A percentile compares a stretch with the other conserved stretches of the same genome.
phyloP scores from a whole-genome alignment of 306 rosid species.

The Arachis stenosperma region DNA sequence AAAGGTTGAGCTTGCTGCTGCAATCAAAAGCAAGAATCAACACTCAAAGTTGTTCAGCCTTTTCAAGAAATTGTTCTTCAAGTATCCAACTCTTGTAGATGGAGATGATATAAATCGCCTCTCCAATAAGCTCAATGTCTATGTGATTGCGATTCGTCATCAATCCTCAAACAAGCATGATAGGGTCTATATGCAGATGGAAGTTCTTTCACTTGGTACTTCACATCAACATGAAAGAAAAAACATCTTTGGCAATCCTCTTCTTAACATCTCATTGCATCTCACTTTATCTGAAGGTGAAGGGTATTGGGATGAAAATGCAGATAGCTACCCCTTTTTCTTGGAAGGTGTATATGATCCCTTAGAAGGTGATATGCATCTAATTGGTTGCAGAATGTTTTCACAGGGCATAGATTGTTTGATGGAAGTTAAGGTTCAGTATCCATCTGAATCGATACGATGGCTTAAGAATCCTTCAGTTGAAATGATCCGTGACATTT shows the following conservation, averaged over 20 bases:
- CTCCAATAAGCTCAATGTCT: conserved; percentile 9
- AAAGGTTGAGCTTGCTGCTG: conserved; percentile 14
- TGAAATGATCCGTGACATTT: conserved; percentile 25
- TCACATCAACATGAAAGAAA: not conserved
- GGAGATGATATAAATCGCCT: conserved; percentile 4
- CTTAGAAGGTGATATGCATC: conserved; percentile 32
- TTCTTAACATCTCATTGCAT: conserved; percentile 21
- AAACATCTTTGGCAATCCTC: not conserved
- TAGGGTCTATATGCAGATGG: conserved; percentile 29
- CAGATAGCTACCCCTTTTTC: conserved; percentile 26
- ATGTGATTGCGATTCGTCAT: conserved; percentile 5
- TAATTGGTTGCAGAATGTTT: conserved; percentile 36
- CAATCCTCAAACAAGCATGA: not conserved
- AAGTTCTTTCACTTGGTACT: conserved; percentile 28
- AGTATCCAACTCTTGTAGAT: conserved; percentile 26
- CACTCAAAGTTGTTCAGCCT: conserved; percentile 16
- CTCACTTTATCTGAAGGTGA: conserved; percentile 34
- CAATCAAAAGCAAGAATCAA: conserved; percentile 19
- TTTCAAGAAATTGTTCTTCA: conserved; percentile 19
- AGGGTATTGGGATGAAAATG: not conserved
- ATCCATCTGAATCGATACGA: conserved; percentile 18
- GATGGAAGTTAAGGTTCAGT: conserved; percentile 37
- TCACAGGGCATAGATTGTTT: conserved; percentile 21
- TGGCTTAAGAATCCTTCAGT: conserved; percentile 31
- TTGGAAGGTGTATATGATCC: conserved; percentile 40